A percentile compares a stretch with the other conserved stretches of the same genome.
phyloP scores from a whole-genome alignment of 768 basidiomycete species.

The Pleurotus giganteus region DNA sequence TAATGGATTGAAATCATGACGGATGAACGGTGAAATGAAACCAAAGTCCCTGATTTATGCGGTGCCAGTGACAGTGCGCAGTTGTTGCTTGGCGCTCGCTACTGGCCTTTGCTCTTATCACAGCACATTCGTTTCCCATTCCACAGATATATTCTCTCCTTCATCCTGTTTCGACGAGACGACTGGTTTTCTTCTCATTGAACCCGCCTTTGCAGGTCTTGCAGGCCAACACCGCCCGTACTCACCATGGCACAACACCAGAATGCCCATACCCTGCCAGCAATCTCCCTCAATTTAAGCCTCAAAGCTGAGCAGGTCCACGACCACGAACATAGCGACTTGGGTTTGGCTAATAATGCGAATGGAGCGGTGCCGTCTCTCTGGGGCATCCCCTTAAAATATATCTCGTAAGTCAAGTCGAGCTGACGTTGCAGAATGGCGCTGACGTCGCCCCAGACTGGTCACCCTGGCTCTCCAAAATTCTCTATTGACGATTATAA shows the following conservation, averaged over 20 bases:
- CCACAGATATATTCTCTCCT: neutral
- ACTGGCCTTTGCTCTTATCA: neutral
- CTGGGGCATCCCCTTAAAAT: conserved; percentile 74
- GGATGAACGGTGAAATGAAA: too few species aligned
- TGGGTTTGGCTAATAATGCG: conserved; percentile 35
- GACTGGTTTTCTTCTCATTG: conserved; percentile 8
- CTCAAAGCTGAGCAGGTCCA: conserved; percentile 27
- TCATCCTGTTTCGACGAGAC: conserved; percentile 3
- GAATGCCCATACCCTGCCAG: neutral
- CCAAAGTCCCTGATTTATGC: too few species aligned
- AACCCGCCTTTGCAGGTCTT: neutral
- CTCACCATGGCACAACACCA: neutral
- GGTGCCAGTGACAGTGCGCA: too few species aligned
- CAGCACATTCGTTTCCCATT: too few species aligned
- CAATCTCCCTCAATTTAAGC: conserved; percentile 20
- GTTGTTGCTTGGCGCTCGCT: neutral
- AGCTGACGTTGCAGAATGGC: neutral
- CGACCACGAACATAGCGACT: conserved; percentile 44
- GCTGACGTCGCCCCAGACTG: conserved; percentile 41
- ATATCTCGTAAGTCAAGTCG: conserved; percentile 63
- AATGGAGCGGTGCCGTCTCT: conserved; percentile 47
- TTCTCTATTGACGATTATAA: conserved; percentile 85
- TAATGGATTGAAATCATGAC: too few species aligned
- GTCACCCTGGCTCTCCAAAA: conserved; percentile 92
- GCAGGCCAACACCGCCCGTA: conserved; percentile 1